phyloP scores from a whole-genome alignment of 345 rosid species.

The Cardamine chenopodiifolia region DNA sequence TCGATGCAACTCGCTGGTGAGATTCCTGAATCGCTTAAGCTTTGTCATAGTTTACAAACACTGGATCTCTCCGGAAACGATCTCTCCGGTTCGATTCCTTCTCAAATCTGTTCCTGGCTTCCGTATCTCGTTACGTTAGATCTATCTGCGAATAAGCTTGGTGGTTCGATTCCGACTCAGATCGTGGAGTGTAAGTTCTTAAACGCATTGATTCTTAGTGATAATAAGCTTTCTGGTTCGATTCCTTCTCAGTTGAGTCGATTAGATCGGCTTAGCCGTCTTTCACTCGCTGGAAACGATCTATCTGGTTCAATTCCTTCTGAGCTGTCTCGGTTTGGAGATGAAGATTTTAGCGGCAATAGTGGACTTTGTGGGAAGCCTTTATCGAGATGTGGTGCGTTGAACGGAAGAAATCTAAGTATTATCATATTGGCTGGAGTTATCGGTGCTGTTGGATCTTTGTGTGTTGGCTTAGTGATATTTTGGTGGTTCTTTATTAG shows the following conservation, averaged over 20 bases:
- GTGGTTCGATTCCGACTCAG: conserved; percentile 58
- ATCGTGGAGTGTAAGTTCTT: conserved; percentile 57
- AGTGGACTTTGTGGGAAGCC: conserved; percentile 58
- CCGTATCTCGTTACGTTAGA: conserved; percentile 59
- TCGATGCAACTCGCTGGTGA: conserved; percentile 65
- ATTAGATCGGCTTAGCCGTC: conserved; percentile 52
- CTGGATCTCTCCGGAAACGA: conserved; percentile 60
- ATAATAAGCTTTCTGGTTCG: conserved; percentile 56
- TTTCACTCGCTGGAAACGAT: conserved; percentile 50
- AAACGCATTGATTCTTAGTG: conserved; percentile 48
- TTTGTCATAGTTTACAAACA: conserved; percentile 54
- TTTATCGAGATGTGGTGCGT: conserved; percentile 55
- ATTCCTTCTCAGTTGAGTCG: conserved; percentile 56
- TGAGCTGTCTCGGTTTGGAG: conserved; percentile 44
- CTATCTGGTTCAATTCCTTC: conserved; percentile 61
- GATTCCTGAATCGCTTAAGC: conserved; percentile 63
- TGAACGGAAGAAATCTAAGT: conserved; percentile 50
- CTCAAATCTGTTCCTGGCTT: conserved; percentile 63
- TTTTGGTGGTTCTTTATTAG: conserved; percentile 66
- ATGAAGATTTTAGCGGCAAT: conserved; percentile 49
- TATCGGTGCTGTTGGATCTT: conserved; percentile 53
- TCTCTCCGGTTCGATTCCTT: conserved; percentile 58
- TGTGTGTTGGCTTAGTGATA: conserved; percentile 50
- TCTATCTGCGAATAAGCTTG: conserved; percentile 55
- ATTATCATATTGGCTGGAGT: conserved; percentile 59